These are phyloP conservation scores for Magnaporthiopsis rhizophila DNA, from an alignment of 2,329 filamentous ascomycete species.

Conservation along the genomic window DNA sequence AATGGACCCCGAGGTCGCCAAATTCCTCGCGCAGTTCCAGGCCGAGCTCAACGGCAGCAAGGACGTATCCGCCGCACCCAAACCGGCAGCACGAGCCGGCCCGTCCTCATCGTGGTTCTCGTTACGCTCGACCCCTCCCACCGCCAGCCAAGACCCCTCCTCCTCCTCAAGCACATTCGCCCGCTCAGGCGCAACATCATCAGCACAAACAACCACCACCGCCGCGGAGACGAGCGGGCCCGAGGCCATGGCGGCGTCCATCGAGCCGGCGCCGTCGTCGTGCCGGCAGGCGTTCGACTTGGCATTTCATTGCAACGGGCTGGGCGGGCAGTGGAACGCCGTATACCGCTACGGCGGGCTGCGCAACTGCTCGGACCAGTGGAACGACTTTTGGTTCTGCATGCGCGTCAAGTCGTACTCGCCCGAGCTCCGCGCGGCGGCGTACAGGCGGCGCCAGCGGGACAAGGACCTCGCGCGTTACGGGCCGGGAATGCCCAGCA, in stretches of 20 bases:
- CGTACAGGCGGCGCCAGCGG: constrained; percentile 60
- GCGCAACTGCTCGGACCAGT: constrained; percentile 72
- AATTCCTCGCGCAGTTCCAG: constrained; percentile 42
- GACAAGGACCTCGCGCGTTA: constrained; percentile 59
- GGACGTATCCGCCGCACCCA: constrained; percentile 12
- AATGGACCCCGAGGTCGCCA: constrained; percentile 44
- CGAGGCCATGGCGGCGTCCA: constrained; percentile 52
- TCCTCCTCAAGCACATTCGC: constrained; percentile 12
- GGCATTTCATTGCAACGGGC: constrained; percentile 87
- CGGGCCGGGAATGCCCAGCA: constrained; percentile 55
- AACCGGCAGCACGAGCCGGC: constrained; percentile 11
- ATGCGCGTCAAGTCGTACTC: constrained; percentile 70
- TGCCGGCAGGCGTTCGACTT: constrained; percentile 87
- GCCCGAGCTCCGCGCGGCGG: constrained; percentile 49
- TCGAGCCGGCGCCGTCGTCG: constrained; percentile 76
- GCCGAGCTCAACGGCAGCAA: constrained; percentile 19
- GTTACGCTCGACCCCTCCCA: constrained; percentile 11
- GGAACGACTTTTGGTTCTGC: constrained; percentile 96
- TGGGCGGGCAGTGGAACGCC: constrained; percentile 85
- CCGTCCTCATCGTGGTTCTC: constrained; percentile 20
- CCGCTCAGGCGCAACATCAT: background rate
- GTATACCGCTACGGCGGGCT: constrained; percentile 81
- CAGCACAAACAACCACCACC: constrained; percentile 4
- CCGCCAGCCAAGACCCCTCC: constrained; percentile 18
- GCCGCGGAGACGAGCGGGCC: constrained; percentile 14